These are phyloP conservation scores for Talaromyces stipitatus DNA, from an alignment of 495 filamentous ascomycete species.

Conservation along the genomic window DNA sequence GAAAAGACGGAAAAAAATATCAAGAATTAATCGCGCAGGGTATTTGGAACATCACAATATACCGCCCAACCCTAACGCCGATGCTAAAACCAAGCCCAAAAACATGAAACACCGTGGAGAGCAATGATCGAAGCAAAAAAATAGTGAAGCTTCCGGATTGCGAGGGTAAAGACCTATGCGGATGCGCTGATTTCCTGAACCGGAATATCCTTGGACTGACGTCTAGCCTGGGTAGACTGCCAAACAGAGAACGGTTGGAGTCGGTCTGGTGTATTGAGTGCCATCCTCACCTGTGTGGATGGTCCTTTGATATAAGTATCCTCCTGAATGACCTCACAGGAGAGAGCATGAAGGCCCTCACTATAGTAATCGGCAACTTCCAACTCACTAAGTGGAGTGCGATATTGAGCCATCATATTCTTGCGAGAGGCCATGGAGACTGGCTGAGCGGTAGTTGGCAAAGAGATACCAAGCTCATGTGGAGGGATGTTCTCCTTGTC, in stretches of 20 bases:
- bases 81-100: neutral
- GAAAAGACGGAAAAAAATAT: neutral
- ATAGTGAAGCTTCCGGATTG: no score
- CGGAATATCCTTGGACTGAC: no score
- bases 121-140: neutral
- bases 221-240: no score
- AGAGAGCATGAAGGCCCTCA: slow-evolving; percentile 55
- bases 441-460: slow-evolving; percentile 14
- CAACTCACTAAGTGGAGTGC: slow-evolving; percentile 65
- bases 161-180: no score
- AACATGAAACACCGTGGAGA: neutral
- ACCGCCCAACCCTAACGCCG: neutral
- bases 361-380: slow-evolving; percentile 66
- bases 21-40: neutral
- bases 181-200: no score
- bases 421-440: slow-evolving; percentile 16
- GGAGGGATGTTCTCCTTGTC: slow-evolving; percentile 89
- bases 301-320: slow-evolving; percentile 38
- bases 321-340: slow-evolving; percentile 48
- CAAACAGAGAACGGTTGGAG: no score
- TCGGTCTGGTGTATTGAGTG: no score
- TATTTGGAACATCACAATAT: neutral
- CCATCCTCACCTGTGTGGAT: no score
- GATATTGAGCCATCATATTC: slow-evolving; percentile 44
- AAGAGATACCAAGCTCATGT: slow-evolving; percentile 24